Base-by-base conservation (phyloP, 2,329 filamentous ascomycete species). In the Colletotrichum echinochloae region DNA sequence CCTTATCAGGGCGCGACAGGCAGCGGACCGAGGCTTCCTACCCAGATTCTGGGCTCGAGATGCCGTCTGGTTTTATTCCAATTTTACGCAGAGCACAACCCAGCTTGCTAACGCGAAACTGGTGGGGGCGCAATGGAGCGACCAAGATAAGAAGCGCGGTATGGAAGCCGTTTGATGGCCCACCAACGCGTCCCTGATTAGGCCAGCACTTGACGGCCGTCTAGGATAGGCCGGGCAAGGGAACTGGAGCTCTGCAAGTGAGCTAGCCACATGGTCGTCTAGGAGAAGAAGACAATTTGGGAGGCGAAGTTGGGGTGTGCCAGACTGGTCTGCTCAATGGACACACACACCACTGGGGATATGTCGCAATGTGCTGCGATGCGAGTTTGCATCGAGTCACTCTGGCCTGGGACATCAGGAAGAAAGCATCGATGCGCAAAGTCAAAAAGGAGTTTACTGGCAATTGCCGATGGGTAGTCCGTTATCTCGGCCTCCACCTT, bases 31-130 rank as follows among this genome's bases (percentile, higher is more conserved):
- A 37, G 57, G 57, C 30, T 62, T 39, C 44, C 30, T 62, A 62
- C 64, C 44, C 57, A 67, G 52, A 63, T 54, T 68, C 68, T 23
- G 68, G 65, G 28, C n/a, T 68, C 30, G 28, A 46, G 30, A 60
- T 41, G n/a, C 44, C 46, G 37, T 20, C 59, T 52, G 20, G 18
- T 44, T 57, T 65, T 57, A 54, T 39, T 26, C 37, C 8, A 16
- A 16, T 54, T 33, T 35, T 28, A 23, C 30, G 52, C 57, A 52
- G 59, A 68, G 68, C 68, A 71, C 46, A 62, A 54, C 54, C 44
- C 57, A 57, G 52, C 46, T 59, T 44, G 46, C 68, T 63, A 52
- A 68, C 59, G 68, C 68, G 59, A 71, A 71, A 63, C 64, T 60
- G 52, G 68, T 71, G 64, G 68, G 67, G 66, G 57, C 51, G 46